phyloP scores from a whole-genome alignment of 352 stramenopile species.

The Globisporangium okanoganense region DNA sequence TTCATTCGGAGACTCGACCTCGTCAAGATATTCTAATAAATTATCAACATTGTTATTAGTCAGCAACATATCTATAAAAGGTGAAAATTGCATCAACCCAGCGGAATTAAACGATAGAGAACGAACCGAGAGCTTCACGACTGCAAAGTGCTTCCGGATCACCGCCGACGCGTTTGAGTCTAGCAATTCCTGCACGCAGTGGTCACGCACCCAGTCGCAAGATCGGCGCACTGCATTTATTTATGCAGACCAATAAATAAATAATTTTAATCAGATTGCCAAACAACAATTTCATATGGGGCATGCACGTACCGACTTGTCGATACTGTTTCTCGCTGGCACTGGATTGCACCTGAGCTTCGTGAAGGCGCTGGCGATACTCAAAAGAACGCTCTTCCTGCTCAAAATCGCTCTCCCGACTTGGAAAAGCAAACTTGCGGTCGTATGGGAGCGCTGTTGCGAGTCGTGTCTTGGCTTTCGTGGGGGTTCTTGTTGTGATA shows the following conservation, averaged over 20 bases:
- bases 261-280: too few relatives aligned
- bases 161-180: conserved; percentile 12
- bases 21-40: conserved; percentile 17
- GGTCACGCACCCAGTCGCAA: conserved; percentile 38
- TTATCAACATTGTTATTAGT: not conserved
- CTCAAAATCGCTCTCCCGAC: not conserved
- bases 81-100: not conserved
- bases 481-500: not conserved
- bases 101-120: not conserved
- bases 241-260: not conserved
- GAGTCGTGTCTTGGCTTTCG: not conserved
- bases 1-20: not conserved
- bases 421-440: not conserved
- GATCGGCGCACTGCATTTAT: conserved; percentile 12
- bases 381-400: not conserved
- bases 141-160: conserved; percentile 37
- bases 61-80: not conserved
- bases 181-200: conserved; percentile 47
- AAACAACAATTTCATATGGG: not conserved
- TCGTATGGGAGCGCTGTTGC: conserved; percentile 12
- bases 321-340: not conserved
- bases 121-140: conserved; percentile 35
- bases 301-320: conserved; percentile 1
- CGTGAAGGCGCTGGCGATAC: not conserved
- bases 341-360: not conserved